Evolutionary conservation across 805 yeast genomes (phyloP).

Genomic region (Metschnikowia arizonensis): DNA sequence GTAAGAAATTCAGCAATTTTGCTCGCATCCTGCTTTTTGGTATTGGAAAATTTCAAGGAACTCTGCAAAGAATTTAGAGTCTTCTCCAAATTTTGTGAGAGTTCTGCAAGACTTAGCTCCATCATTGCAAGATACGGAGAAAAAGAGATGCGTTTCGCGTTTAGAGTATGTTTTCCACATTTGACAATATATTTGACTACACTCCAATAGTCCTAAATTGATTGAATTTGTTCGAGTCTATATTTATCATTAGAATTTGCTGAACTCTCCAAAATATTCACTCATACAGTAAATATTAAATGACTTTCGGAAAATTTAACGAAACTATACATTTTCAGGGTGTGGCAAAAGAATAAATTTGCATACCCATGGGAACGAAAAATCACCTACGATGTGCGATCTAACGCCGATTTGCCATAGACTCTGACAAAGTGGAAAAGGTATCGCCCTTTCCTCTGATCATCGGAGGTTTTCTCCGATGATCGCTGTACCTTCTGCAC

Average conservation of each 20-base stretch:
- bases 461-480: no score
- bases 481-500: no score
- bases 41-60: neutral
- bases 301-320: no score
- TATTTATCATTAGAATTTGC: neutral
- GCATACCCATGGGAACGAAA: no score
- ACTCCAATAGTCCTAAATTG: neutral
- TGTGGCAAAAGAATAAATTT: neutral
- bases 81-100: neutral
- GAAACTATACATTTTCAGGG: neutral
- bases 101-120: neutral
- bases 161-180: neutral
- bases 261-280: neutral
- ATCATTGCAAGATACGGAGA: neutral
- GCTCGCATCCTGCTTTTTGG: neutral
- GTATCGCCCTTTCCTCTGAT: no score
- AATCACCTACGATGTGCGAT: no score
- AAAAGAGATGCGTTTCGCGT: slow-evolving; percentile 4
- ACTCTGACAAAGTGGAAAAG: no score
- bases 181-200: neutral
- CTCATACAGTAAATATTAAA: neutral
- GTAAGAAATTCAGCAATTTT: neutral
- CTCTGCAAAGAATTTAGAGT: neutral
- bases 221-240: neutral
- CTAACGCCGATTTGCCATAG: no score